A percentile compares a stretch with the other conserved stretches of the same genome.
Conservation (phyloP, 345 rosid genomes). For the Salix udensis region DNA sequence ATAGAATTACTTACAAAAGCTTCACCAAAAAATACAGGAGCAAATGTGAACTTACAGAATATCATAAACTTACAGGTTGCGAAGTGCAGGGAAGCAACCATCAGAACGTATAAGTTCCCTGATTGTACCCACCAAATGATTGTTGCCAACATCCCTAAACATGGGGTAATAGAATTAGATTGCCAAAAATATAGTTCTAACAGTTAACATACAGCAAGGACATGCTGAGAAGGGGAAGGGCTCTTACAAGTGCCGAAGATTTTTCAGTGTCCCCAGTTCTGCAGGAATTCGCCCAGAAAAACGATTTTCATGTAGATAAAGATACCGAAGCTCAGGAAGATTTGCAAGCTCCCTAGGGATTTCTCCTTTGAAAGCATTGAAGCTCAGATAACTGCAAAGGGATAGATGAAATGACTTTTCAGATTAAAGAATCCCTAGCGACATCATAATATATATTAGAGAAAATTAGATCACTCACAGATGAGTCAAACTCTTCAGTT, state of each 20-base stretch:
- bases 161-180: not conserved
- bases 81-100: constrained; percentile 80
- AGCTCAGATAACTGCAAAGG: constrained; percentile 71
- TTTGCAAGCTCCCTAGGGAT: constrained; percentile 83
- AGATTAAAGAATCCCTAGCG: not conserved
- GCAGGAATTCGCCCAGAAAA: constrained; percentile 79
- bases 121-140: constrained; percentile 89
- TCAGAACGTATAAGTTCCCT: constrained; percentile 85
- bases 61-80: constrained; percentile 65
- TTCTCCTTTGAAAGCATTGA: constrained; percentile 90
- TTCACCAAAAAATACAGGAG: not conserved
- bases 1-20: not conserved
- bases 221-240: not conserved
- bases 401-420: not conserved
- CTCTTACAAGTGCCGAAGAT: constrained; percentile 37
- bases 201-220: not conserved
- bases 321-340: constrained; percentile 86
- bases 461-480: constrained; percentile 47
- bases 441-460: not conserved
- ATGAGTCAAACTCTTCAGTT: constrained; percentile 82
- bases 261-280: constrained; percentile 67
- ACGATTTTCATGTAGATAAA: constrained; percentile 89
- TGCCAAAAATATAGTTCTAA: not conserved
- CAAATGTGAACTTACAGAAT: not conserved
- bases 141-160: constrained; percentile 86